Conservation (phyloP, 2,329 filamentous ascomycete species). For the Neoarthrinium moseri region DNA sequence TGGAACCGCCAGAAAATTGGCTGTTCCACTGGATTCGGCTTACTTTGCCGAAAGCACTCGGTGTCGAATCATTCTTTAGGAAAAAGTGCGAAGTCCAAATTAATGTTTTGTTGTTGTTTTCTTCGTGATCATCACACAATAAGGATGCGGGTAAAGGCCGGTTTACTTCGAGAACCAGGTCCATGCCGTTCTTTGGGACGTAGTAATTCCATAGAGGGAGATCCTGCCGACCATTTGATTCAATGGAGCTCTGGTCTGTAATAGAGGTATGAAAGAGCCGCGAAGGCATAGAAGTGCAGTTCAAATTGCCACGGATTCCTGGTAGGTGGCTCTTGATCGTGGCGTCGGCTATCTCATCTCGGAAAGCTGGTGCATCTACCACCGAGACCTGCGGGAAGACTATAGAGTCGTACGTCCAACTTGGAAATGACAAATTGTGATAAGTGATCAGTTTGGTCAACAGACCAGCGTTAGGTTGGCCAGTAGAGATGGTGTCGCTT, state of each 20-base stretch:
- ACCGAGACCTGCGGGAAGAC: background rate
- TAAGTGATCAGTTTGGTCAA: background rate
- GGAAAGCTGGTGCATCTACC: background rate
- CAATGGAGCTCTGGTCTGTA: no score
- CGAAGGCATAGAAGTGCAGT: background rate
- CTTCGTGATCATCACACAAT: background rate
- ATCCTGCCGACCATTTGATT: background rate
- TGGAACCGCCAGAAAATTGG: no score
- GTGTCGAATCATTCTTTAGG: background rate
- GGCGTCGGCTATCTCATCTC: background rate
- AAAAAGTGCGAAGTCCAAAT: background rate
- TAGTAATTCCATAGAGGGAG: background rate
- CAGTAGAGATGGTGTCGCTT: background rate
- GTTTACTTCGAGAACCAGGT: background rate
- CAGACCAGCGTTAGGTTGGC: background rate
- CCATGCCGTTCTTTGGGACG: background rate
- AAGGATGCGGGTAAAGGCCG: background rate
- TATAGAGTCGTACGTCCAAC: background rate
- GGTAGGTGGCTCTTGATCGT: background rate
- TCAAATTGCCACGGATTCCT: background rate
- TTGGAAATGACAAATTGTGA: background rate
- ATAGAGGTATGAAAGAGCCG: background rate
- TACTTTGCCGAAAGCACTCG: background rate
- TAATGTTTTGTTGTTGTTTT: background rate
- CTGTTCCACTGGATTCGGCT: no score